Percentiles rank a stretch among this genome's conserved stretches.
Conservation (phyloP, 2,329 filamentous ascomycete genomes). For the Fusarium falciforme region DNA sequence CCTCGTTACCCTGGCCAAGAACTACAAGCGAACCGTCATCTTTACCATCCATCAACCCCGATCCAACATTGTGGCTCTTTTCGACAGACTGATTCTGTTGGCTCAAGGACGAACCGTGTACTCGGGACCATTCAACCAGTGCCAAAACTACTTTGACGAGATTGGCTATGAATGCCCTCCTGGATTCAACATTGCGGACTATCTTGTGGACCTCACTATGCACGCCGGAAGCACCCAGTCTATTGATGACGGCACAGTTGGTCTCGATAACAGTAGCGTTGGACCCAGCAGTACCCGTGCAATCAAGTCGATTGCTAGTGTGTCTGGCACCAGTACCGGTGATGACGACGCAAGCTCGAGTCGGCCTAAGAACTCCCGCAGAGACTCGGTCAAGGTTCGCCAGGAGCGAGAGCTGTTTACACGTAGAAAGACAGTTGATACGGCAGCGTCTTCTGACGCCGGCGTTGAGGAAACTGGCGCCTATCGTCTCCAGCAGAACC, state of each 20-base stretch:
- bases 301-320: conserved; percentile 90
- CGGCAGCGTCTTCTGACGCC: conserved; percentile 70
- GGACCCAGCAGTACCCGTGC: conserved; percentile 88
- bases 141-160: conserved; percentile 91
- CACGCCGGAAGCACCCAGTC: conserved; percentile 78
- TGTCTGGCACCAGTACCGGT: conserved; percentile 79
- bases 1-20: conserved; percentile 92
- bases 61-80: conserved; percentile 97
- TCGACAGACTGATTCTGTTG: conserved; percentile 91
- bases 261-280: conserved; percentile 71
- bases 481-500: conserved; percentile 63
- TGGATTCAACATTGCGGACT: conserved; percentile 99
- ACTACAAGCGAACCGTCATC: conserved; percentile 95
- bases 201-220: conserved; percentile 97
- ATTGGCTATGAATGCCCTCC: conserved; percentile 94
- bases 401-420: conserved; percentile 94
- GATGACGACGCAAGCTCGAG: conserved; percentile 71
- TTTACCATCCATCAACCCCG: conserved; percentile 99
- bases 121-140: conserved; percentile 88
- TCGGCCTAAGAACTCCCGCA: conserved; percentile 76
- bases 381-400: conserved; percentile 83
- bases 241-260: conserved; percentile 64
- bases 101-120: conserved; percentile 92
- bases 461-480: conserved; percentile 62
- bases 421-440: conserved; percentile 74